These are phyloP conservation scores for Podospora sp. DNA, from an alignment of 495 filamentous ascomycete species.

Conservation along the genomic window DNA sequence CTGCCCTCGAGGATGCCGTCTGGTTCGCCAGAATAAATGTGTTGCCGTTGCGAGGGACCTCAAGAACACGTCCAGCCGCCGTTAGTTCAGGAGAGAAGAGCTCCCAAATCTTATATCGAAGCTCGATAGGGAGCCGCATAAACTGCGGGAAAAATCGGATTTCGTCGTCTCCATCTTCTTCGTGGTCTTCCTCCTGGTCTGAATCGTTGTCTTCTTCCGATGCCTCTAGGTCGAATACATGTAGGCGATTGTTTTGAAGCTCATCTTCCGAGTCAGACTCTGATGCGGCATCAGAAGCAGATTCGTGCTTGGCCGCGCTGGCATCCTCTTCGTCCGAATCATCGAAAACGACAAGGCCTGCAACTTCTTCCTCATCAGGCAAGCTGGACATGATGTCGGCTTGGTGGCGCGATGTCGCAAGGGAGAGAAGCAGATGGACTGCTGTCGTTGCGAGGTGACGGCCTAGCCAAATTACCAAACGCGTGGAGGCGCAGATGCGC, in stretches of 20 bases:
- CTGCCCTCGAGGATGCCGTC: constrained; percentile 34
- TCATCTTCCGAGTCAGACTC: constrained; percentile 12
- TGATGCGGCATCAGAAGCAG: not conserved
- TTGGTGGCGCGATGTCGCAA: not conserved
- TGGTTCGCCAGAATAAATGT: constrained; percentile 18
- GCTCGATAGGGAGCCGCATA: constrained; percentile 40
- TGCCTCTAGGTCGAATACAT: constrained; percentile 1
- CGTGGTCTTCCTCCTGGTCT: constrained; percentile 18
- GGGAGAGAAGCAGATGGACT: not conserved
- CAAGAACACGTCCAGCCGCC: constrained; percentile 33
- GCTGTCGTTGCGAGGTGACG: no score
- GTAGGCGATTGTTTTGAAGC: not conserved
- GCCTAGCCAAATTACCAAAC: no score
- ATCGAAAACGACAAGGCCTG: not conserved
- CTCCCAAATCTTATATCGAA: constrained; percentile 46
- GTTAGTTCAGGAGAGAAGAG: constrained; percentile 41
- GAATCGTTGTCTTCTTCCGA: not conserved
- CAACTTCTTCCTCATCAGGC: not conserved
- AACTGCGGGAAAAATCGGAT: constrained; percentile 44
- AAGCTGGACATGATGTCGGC: constrained; percentile 1
- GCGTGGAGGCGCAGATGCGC: no score
- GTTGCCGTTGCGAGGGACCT: not conserved
- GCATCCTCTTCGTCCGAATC: constrained; percentile 6
- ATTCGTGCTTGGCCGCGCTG: not conserved
- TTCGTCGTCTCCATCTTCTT: constrained; percentile 24